phyloP scores from a whole-genome alignment of 2,329 filamentous ascomycete genomes.

The Stylonectria norvegica region DNA sequence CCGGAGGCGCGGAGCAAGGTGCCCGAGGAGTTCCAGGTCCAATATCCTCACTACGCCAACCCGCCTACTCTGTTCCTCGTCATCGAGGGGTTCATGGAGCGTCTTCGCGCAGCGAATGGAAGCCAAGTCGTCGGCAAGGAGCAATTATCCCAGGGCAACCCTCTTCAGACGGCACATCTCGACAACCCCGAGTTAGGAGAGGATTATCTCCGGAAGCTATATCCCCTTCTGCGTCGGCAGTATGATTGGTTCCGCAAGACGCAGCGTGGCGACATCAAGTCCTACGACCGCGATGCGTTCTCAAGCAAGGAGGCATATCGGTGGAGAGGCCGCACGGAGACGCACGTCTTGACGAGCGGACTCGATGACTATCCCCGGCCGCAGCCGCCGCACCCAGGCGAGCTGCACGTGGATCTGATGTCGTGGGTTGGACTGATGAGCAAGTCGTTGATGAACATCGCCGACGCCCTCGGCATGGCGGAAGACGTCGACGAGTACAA shows the following conservation, averaged over 20 bases:
- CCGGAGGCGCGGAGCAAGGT: conserved; percentile 92
- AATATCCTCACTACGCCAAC: conserved; percentile 97
- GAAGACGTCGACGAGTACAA: conserved; percentile 75
- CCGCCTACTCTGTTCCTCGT: conserved; percentile 92
- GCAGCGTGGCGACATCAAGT: conserved; percentile 83
- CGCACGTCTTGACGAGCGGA: conserved; percentile 87
- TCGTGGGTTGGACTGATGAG: conserved; percentile 98
- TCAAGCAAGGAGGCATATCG: conserved; percentile 90
- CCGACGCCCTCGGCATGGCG: conserved; percentile 65
- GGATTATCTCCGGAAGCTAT: conserved; percentile 71
- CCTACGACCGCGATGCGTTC: conserved; percentile 85
- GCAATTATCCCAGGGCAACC: conserved; percentile 39
- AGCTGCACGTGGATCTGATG: conserved; percentile 91
- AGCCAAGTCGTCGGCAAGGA: conserved; percentile 43
- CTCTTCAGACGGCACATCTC: conserved; percentile 61
- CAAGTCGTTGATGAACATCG: conserved; percentile 76
- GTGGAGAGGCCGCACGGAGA: conserved; percentile 85
- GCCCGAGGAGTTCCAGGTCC: conserved; percentile 84
- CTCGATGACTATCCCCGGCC: conserved; percentile 94
- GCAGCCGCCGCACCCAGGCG: conserved; percentile 89
- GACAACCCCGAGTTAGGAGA: conserved; percentile 65
- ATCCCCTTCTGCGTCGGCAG: conserved; percentile 82
- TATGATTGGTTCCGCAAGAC: conserved; percentile 95
- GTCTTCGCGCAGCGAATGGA: conserved; percentile 58
- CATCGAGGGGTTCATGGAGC: conserved; percentile 78